Evolutionary conservation across 2,329 filamentous ascomycete species (phyloP).

Genomic region (Pseudogymnoascus verrucosus): DNA sequence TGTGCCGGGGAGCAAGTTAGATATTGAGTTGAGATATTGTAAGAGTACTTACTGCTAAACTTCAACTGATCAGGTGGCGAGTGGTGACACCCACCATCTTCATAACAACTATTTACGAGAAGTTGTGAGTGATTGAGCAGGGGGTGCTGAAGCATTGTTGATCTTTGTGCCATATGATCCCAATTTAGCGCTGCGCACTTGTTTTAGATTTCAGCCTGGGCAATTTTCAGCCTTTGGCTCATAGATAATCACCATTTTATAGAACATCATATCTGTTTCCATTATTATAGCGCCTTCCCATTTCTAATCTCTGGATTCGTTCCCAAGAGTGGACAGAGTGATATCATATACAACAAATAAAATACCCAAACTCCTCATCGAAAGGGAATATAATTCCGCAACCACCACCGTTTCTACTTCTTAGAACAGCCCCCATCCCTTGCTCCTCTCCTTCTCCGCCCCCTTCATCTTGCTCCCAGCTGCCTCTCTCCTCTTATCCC

Average conservation of each 20-base stretch:
- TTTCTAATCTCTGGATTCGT: slow-evolving; percentile 6
- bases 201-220: not conserved
- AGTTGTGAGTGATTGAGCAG: not conserved
- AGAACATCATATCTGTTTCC: not conserved
- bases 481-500: slow-evolving; percentile 49
- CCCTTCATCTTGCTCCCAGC: slow-evolving; percentile 24
- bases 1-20: not conserved
- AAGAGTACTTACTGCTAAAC: not conserved
- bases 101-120: not conserved
- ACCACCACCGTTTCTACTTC: not conserved
- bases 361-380: slow-evolving; percentile 8
- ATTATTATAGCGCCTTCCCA: slow-evolving; percentile 5
- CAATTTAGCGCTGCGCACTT: not conserved
- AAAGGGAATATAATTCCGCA: slow-evolving; percentile 3
- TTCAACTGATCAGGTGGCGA: not conserved
- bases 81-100: not conserved
- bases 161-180: not conserved
- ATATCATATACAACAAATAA: slow-evolving; percentile 11
- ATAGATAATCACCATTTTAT: not conserved
- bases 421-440: slow-evolving; percentile 22
- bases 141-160: not conserved
- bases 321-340: slow-evolving; percentile 10
- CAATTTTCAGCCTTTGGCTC: not conserved
- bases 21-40: not conserved
- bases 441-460: slow-evolving; percentile 13